phyloP scores from a whole-genome alignment of 164 flowering plant species.

The Aristolochia contorta region DNA sequence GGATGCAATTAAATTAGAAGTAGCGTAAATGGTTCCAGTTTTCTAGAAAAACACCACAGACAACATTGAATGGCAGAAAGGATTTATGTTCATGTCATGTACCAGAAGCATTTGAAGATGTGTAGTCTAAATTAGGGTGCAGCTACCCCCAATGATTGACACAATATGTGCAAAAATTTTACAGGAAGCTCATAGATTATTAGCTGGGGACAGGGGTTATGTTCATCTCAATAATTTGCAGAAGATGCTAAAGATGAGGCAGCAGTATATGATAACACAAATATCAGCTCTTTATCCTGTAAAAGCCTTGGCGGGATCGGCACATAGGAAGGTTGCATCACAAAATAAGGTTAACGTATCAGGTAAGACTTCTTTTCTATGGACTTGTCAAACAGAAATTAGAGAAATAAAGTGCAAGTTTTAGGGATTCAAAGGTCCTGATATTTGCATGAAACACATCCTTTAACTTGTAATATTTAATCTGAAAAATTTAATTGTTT shows the following conservation, averaged over 20 bases:
- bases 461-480: too few relatives aligned
- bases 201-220: conserved; percentile 70
- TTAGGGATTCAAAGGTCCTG: neutral
- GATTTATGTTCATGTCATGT: too few relatives aligned
- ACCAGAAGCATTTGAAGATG: too few relatives aligned
- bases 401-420: neutral
- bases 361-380: conserved; percentile 26
- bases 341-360: conserved; percentile 35
- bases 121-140: too few relatives aligned
- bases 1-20: too few relatives aligned
- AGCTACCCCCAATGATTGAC: too few relatives aligned
- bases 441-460: neutral
- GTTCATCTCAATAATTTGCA: conserved; percentile 39
- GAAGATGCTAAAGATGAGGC: conserved; percentile 64
- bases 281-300: conserved; percentile 82
- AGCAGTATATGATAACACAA: conserved; percentile 72
- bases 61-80: too few relatives aligned
- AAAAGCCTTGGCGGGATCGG: conserved; percentile 43
- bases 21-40: too few relatives aligned
- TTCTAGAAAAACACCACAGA: too few relatives aligned
- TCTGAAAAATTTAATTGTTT: too few relatives aligned
- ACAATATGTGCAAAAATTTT: neutral
- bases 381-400: neutral
- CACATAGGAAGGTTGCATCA: conserved; percentile 57
- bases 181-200: conserved; percentile 58